These are phyloP conservation scores for Haematococcus sp. DNA, from an alignment of 139 green algal species.

Conservation along the genomic window DNA sequence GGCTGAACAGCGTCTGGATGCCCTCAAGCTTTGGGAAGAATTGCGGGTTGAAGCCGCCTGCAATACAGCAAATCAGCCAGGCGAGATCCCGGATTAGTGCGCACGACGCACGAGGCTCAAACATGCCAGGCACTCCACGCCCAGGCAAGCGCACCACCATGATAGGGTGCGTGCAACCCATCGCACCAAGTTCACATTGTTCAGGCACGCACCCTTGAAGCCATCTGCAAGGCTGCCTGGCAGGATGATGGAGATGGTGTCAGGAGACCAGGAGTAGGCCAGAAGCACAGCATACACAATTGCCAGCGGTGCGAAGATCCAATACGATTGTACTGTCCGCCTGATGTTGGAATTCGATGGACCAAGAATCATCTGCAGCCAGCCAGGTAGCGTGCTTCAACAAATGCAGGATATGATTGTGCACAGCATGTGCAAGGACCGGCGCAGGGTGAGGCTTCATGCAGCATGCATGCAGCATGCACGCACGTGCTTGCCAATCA, in stretches of 20 bases:
- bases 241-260: constrained; percentile 67
- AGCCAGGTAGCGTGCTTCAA: not conserved
- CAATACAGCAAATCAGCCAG: not conserved
- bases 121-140: not conserved
- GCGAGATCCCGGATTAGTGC: not conserved
- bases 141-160: not conserved
- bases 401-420: too few species aligned
- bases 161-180: not conserved
- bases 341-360: not conserved
- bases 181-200: not conserved
- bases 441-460: too few species aligned
- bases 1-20: constrained; percentile 61
- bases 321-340: constrained; percentile 7
- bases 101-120: not conserved
- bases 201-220: constrained; percentile 35
- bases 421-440: too few species aligned
- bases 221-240: constrained; percentile 63
- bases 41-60: constrained; percentile 65
- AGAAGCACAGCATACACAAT: constrained; percentile 59
- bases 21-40: constrained; percentile 67
- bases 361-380: constrained; percentile 5
- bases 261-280: constrained; percentile 54
- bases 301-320: constrained; percentile 47
- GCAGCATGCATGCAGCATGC: too few species aligned
- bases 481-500: too few species aligned